Conservation (phyloP, 2,329 filamentous ascomycete genomes). For the Trichoderma oligosporum region DNA sequence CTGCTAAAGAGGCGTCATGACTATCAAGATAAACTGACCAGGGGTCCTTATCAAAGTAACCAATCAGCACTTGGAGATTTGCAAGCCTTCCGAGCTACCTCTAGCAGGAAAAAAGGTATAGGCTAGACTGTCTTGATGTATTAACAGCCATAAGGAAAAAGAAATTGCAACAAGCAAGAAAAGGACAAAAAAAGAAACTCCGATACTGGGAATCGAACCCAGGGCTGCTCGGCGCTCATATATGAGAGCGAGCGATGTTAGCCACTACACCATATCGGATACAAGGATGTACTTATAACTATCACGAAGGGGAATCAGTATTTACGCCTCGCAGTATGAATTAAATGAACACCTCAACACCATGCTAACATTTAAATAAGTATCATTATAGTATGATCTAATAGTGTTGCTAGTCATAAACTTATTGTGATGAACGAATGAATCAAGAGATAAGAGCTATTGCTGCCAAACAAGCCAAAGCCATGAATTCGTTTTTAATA, state of each 20-base stretch:
- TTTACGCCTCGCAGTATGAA: too few relatives aligned
- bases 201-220: slow-evolving; percentile 23
- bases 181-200: background rate
- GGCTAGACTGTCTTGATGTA: background rate
- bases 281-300: too few relatives aligned
- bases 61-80: slow-evolving; percentile 1
- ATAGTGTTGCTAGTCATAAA: too few relatives aligned
- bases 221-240: slow-evolving; percentile 19
- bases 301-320: too few relatives aligned
- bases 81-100: background rate
- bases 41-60: background rate
- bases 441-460: background rate
- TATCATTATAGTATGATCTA: too few relatives aligned
- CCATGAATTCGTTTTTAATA: too few relatives aligned
- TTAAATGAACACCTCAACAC: too few relatives aligned
- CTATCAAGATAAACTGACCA: background rate
- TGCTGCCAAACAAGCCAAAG: background rate
- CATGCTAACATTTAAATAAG: too few relatives aligned
- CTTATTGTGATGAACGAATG: background rate
- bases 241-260: slow-evolving; percentile 34
- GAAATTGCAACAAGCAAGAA: background rate
- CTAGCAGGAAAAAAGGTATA: background rate
- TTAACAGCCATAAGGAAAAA: background rate
- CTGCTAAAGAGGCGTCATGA: background rate
- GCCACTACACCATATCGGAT: slow-evolving; percentile 37